Evolutionary conservation across 169 alveolate species (phyloP).

Genomic region (Plasmodium reichenowi): DNA sequence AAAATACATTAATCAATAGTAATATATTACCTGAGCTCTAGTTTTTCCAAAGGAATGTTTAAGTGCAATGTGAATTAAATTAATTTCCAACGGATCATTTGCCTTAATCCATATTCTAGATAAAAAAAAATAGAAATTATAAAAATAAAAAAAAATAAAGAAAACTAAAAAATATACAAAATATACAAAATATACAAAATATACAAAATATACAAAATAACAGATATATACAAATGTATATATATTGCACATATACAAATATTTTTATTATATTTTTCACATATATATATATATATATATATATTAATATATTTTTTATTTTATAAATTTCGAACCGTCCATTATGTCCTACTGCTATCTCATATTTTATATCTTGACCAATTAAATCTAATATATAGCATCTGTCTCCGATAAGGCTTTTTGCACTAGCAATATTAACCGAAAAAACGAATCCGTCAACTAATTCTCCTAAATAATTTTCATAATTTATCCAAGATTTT

Average conservation of each 20-base stretch:
- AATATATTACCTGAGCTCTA: conserved; percentile 30
- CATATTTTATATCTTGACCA: conserved; percentile 78
- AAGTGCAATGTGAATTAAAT: conserved; percentile 51
- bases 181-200: conserved; percentile 8
- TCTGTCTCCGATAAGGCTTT: conserved; percentile 55
- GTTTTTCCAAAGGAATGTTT: conserved; percentile 58
- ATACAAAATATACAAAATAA: conserved; percentile 18
- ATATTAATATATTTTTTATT: not conserved
- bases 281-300: not conserved
- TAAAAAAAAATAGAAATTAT: not conserved
- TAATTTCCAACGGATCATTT: conserved; percentile 65
- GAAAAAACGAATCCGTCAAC: conserved; percentile 79
- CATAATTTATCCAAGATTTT: conserved; percentile 84
- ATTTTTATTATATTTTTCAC: not conserved
- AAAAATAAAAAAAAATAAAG: not conserved
- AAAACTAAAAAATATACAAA: conserved; percentile 11
- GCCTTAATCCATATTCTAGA: conserved; percentile 74
- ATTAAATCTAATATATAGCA: conserved; percentile 81
- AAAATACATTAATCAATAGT: not conserved
- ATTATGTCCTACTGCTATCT: conserved; percentile 85
- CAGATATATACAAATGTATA: conserved; percentile 12
- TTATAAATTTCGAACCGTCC: conserved; percentile 78
- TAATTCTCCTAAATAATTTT: conserved; percentile 84
- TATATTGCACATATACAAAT: conserved; percentile 39
- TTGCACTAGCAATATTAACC: conserved; percentile 76